phyloP scores from a whole-genome alignment of 2,329 filamentous ascomycete species.

The Calonectria naviculata region DNA sequence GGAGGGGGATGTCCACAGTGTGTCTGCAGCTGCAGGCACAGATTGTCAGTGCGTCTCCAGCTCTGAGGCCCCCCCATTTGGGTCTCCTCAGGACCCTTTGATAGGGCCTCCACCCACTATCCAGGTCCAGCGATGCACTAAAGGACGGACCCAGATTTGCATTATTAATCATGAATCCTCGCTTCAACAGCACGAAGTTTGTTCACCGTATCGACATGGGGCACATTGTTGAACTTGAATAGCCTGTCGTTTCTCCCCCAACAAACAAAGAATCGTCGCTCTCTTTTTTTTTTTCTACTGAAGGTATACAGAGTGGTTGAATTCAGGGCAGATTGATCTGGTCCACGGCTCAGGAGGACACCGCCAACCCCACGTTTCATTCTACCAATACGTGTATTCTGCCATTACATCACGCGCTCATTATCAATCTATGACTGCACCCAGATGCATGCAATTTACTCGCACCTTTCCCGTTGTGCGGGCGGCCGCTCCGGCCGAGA shows the following conservation, averaged over 20 bases:
- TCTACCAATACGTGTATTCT: not conserved
- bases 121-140: conserved; percentile 1
- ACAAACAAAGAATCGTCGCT: no score
- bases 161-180: conserved; percentile 8
- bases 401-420: not conserved
- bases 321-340: not conserved
- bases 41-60: conserved; percentile 16
- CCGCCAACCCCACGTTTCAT: not conserved
- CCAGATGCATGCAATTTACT: conserved; percentile 5
- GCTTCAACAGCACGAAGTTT: not conserved
- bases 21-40: conserved; percentile 10
- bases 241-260: not conserved
- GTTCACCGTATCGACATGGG: conserved; percentile 4
- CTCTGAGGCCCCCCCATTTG: not conserved
- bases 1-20: not conserved
- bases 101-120: conserved; percentile 5
- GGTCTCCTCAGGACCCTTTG: not conserved
- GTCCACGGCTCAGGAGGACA: not conserved
- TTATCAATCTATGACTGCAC: not conserved
- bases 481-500: conserved; percentile 13
- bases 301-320: no score
- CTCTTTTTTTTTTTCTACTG: not conserved
- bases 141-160: not conserved
- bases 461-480: not conserved
- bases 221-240: not conserved